Conservation (phyloP, 352 stramenopile species). For the Phytopythium kandeliae region DNA sequence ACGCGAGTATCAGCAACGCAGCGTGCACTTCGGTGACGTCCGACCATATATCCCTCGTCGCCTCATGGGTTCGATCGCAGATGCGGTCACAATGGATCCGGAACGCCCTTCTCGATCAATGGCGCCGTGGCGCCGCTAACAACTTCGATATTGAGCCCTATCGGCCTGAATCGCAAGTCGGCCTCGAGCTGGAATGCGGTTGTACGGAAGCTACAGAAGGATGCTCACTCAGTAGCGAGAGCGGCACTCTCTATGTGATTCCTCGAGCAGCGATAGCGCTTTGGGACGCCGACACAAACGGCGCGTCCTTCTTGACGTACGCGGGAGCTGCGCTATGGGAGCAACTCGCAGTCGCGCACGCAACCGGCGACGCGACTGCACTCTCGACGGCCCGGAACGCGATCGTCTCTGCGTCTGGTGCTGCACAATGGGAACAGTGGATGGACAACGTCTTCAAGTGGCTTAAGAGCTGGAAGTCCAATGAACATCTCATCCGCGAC, state of each 20-base stretch:
- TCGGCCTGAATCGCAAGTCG: constrained; percentile 29
- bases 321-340: constrained; percentile 39
- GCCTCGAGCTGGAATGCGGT: constrained; percentile 42
- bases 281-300: constrained; percentile 27
- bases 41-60: constrained; percentile 28
- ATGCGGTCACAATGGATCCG: constrained; percentile 24
- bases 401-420: constrained; percentile 19
- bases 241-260: constrained; percentile 35
- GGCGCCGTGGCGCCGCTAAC: constrained; percentile 39
- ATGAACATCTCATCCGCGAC: constrained; percentile 50
- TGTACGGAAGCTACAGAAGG: constrained; percentile 13
- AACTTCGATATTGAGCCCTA: constrained; percentile 64
- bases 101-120: constrained; percentile 52
- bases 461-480: constrained; percentile 40
- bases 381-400: constrained; percentile 11
- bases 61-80: constrained; percentile 26
- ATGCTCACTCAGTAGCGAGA: constrained; percentile 27
- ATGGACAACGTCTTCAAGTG: constrained; percentile 52
- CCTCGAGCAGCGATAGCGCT: constrained; percentile 33
- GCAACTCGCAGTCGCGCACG: constrained; percentile 16
- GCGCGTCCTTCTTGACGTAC: constrained; percentile 36
- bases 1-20: constrained; percentile 21
- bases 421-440: constrained; percentile 40
- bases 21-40: constrained; percentile 24
- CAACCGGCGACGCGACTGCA: constrained; percentile 7